phyloP scores from a whole-genome alignment of 495 filamentous ascomycete genomes.

The Umbilicaria muhlenbergii region DNA sequence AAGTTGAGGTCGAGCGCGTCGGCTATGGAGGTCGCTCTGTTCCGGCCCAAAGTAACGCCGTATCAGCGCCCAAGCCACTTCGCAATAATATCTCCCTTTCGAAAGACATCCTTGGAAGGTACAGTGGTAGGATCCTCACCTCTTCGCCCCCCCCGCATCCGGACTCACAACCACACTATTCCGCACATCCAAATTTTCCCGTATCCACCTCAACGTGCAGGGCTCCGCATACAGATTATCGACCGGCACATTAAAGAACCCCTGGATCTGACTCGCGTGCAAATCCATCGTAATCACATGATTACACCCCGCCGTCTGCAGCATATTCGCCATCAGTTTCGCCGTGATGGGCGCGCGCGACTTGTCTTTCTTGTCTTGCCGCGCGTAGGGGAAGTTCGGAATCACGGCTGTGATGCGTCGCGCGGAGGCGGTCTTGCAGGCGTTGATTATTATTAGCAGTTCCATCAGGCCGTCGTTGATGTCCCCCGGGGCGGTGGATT shows the following conservation, averaged over 20 bases:
- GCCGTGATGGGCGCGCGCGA: conserved; percentile 70
- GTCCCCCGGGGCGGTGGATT: conserved; percentile 88
- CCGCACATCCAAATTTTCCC: conserved; percentile 65
- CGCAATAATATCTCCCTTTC: background rate
- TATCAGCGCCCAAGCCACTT: background rate
- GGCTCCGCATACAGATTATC: conserved; percentile 97
- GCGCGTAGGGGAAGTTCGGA: conserved; percentile 94
- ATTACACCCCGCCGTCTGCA: conserved; percentile 81
- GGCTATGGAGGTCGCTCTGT: conserved; percentile 83
- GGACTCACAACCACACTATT: conserved; percentile 93
- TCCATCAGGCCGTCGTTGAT: conserved; percentile 99
- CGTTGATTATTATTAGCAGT: conserved; percentile 96
- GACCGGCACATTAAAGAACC: conserved; percentile 93
- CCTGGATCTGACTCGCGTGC: conserved; percentile 44
- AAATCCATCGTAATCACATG: conserved; percentile 83
- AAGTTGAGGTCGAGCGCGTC: conserved; percentile 89
- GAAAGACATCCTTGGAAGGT: background rate
- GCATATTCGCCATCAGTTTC: conserved; percentile 92
- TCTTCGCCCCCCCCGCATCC: conserved; percentile 91
- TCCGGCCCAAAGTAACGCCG: conserved; percentile 2
- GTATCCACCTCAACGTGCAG: conserved; percentile 78
- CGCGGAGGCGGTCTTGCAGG: conserved; percentile 92
- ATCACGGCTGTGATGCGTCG: conserved; percentile 84
- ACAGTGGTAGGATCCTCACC: conserved; percentile 34
- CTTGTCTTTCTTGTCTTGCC: conserved; percentile 99